A percentile compares a stretch with the other conserved stretches of the same genome.
Evolutionary conservation across 1,139 yeast genomes (phyloP).

Genomic region (Pichia sp.): DNA sequence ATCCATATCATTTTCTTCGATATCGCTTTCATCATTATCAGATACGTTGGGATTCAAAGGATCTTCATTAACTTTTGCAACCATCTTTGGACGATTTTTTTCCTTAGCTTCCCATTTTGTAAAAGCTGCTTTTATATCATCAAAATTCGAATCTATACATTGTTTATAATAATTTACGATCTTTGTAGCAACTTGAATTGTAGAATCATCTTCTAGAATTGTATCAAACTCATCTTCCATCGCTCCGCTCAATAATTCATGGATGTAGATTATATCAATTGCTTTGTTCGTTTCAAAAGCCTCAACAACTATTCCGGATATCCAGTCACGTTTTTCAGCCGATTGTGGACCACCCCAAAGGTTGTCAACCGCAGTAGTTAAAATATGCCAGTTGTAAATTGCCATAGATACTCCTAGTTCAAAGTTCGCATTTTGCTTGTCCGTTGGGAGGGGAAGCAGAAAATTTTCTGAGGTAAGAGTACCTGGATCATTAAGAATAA

Average conservation of each 20-base stretch:
- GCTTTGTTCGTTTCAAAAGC: conserved; percentile 53
- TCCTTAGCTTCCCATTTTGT: conserved; percentile 50
- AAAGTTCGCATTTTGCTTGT: conserved; percentile 69
- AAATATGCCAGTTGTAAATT: conserved; percentile 80
- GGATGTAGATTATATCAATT: conserved; percentile 73
- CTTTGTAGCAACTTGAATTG: conserved; percentile 61
- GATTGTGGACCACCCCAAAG: conserved; percentile 95
- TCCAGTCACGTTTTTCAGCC: conserved; percentile 91
- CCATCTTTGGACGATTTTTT: conserved; percentile 29
- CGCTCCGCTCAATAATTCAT: conserved; percentile 77
- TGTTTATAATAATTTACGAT: conserved; percentile 62
- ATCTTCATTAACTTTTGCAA: conserved; percentile 40
- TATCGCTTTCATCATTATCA: conserved; percentile 35
- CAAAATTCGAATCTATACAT: conserved; percentile 46
- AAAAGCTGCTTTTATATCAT: conserved; percentile 52
- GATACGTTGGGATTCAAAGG: conserved; percentile 49
- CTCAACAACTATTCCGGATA: conserved; percentile 75
- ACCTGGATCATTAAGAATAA: conserved; percentile 25
- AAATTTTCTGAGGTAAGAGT: conserved; percentile 31
- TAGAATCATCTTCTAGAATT: conserved; percentile 82
- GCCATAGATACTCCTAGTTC: conserved; percentile 95
- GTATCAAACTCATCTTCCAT: conserved; percentile 95
- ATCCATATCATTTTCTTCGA: conserved; percentile 31
- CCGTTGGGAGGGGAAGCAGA: conserved; percentile 46
- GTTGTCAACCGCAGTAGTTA: conserved; percentile 88